Base-by-base conservation (phyloP, 2,329 filamentous ascomycete species). In the Trichoderma simmonsii region DNA sequence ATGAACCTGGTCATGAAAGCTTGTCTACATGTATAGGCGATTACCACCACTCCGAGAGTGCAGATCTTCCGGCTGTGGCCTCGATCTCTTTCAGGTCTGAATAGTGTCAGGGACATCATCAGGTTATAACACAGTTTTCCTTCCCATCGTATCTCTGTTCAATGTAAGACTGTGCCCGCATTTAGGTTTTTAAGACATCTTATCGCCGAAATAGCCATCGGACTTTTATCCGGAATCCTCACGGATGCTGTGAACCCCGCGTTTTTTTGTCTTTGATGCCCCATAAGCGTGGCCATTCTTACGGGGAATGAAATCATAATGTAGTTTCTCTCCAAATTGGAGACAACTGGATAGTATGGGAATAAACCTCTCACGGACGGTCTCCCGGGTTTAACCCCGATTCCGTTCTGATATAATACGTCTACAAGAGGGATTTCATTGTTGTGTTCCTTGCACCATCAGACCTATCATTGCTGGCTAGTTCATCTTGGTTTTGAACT, bases 301-400 rank as follows among this genome's bases (percentile, higher is more conserved):
- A 26, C 62, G 56, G 28, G 21, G 28, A n/a, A 69, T 69, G 65
- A 61, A 69, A 32, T 69, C 65, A 69, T 48, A 59, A 60, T 57
- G 26, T 28, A 21, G 32, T 57, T 30, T 48, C 14, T 14, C 39
- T 43, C 39, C 26, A 32, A 24, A 30, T 14, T 54, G 12, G 43
- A 28, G 18, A 21, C 26, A 24, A 14, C 48, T 54, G 3, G 26
- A 21, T 30, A 34, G 18, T 34, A 21, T 34, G 6, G 57, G 15
- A 32, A 60, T 18, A 14, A 21, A 26, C 14, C 26, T 59, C 11
- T 48, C 21, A 34, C n/a, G 18, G 56, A 26, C 7, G 48, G 14
- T 56, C 18, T 21, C 28, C 36, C 14, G 34, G n/a, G 18, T 34
- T 32, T 32, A 39, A 51, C 24, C 36, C 57, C 57, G n/a, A 28